Conservation (phyloP, 2,329 filamentous ascomycete genomes). For the Cladobotryum mycophilum region DNA sequence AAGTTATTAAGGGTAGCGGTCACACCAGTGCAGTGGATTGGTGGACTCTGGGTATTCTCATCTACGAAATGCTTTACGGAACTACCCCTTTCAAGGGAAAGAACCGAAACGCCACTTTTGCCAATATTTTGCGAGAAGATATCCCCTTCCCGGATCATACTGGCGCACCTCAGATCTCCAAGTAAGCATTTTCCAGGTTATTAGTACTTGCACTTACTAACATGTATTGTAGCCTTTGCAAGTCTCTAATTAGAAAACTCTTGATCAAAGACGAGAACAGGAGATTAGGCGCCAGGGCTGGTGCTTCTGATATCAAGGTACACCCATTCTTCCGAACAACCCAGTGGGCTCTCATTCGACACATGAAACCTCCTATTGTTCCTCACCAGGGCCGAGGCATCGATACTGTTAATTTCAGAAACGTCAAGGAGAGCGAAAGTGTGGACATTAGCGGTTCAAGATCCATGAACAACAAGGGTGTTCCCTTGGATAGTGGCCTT, state of each 20-base stretch:
- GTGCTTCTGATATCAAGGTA: constrained; percentile 91
- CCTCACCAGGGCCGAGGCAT: constrained; percentile 84
- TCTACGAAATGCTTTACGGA: constrained; percentile 98
- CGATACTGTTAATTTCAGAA: constrained; percentile 95
- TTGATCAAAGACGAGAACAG: constrained; percentile 97
- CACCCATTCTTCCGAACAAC: constrained; percentile 95
- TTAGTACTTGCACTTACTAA: background rate
- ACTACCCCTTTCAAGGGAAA: constrained; percentile 99
- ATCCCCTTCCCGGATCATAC: constrained; percentile 91
- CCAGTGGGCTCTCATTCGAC: constrained; percentile 92
- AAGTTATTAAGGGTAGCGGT: constrained; percentile 97
- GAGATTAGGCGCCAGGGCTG: constrained; percentile 85
- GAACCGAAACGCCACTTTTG: constrained; percentile 96
- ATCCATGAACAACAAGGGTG: constrained; percentile 58
- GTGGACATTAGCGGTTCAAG: constrained; percentile 70
- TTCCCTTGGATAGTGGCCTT: constrained; percentile 79
- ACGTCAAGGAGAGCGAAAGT: constrained; percentile 94
- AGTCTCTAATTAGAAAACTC: constrained; percentile 91
- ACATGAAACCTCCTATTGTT: constrained; percentile 97
- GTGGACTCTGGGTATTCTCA: constrained; percentile 96
- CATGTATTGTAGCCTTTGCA: constrained; percentile 65
- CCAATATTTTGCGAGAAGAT: constrained; percentile 92
- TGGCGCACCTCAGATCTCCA: constrained; percentile 78
- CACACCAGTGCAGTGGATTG: constrained; percentile 98
- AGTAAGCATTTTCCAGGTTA: constrained; percentile 54